Evolutionary conservation across 2,329 filamentous ascomycete species (phyloP), one percentile per base, ranked within the genome.

Genomic region (Venturia nashicola): DNA sequence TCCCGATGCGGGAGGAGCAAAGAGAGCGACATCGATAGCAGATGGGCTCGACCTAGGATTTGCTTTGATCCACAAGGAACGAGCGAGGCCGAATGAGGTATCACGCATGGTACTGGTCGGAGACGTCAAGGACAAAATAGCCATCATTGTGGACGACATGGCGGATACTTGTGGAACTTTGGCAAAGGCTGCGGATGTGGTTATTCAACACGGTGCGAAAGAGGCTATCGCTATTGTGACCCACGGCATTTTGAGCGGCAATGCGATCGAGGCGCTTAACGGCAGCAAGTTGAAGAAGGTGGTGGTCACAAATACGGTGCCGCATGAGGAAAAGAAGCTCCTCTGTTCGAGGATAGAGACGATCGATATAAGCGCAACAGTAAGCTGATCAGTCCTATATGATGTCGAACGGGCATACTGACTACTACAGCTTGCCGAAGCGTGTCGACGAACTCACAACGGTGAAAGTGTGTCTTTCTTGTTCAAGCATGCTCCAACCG

Each of bases 71-170:
- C 92, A 97, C 83, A 97, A 97, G 79, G 93, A 97, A 77, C 89
- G 92, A 65, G 89, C 91, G 6, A 86, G 90, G n/a, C 87, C 87
- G 12, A 95, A 96, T 71, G 91, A 95, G 72, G 91, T 96, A 66
- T 91, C 89, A 11, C 87, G 90, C 70, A 96, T 96, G 91, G 90
- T 91, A 0, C 87, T 99, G n/a, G 93, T 97, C 61, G 94, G 94
- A 68, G 91, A 95, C 68, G 94, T 97, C 59, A 83, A 86, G 68
- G 89, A 90, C 77, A 94, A 94, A 79, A 87, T 93, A 39, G 93
- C 93, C 66, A 97, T 99, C 72, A 86, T 99, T 60, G 93, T 99
- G 59, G 93, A 97, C 74, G 93, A 97, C 74, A 97, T 97, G 91
- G 92, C 92, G 40, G 93, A 97, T 73, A 97, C 93, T 4, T 97